Evolutionary conservation across 176 grass and related monocot genomes (phyloP).

Genomic region (Oryza nivara): DNA sequence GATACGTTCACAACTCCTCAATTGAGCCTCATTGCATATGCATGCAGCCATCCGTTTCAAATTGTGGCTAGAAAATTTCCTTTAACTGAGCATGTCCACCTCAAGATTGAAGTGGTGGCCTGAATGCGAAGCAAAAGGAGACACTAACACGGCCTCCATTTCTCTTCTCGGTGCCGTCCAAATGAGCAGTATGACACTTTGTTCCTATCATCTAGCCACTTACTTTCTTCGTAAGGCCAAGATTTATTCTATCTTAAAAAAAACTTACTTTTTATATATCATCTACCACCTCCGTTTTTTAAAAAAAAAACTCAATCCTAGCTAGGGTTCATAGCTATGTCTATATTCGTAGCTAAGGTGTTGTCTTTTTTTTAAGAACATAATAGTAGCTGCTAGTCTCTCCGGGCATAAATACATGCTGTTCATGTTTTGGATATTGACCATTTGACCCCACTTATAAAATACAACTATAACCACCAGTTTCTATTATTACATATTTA

Average conservation of each 20-base stretch:
- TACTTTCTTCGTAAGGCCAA: neutral
- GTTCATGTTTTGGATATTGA: too few relatives aligned
- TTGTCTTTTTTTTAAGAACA: too few relatives aligned
- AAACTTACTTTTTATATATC: neutral
- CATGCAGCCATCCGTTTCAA: neutral
- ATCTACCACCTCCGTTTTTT: too few relatives aligned
- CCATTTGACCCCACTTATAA: too few relatives aligned
- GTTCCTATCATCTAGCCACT: neutral
- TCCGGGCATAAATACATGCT: neutral
- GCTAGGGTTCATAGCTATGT: too few relatives aligned
- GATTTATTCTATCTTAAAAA: too few relatives aligned
- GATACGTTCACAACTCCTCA: neutral
- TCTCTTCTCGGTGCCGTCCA: neutral
- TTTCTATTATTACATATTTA: too few relatives aligned
- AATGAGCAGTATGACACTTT: neutral
- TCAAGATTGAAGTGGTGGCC: neutral
- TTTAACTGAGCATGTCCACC: neutral
- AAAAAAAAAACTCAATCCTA: too few relatives aligned
- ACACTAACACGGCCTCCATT: neutral
- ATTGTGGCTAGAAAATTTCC: neutral
- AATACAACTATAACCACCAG: too few relatives aligned
- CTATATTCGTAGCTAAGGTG: too few relatives aligned
- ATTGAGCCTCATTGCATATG: neutral
- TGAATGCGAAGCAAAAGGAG: neutral
- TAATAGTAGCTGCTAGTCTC: too few relatives aligned